phyloP scores from a whole-genome alignment of 371 early-diverging fungal species.

The Mortierella polycephala region DNA sequence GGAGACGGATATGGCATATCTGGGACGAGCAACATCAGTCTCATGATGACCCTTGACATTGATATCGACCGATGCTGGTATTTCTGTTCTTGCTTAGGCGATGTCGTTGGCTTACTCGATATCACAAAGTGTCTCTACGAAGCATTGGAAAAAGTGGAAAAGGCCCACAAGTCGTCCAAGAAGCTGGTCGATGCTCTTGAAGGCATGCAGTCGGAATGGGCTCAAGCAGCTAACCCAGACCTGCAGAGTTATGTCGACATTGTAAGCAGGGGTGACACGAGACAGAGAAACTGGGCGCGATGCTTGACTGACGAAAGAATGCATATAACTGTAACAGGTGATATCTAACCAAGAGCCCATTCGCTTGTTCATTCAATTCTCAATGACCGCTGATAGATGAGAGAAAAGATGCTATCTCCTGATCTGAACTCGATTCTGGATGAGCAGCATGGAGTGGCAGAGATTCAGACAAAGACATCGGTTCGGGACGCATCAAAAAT shows the following conservation, averaged over 20 bases:
- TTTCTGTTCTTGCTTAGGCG: constrained; percentile 57
- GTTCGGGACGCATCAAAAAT: constrained; percentile 87
- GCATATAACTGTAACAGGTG: too few species aligned
- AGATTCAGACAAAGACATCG: constrained; percentile 79
- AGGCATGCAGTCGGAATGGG: constrained; percentile 86
- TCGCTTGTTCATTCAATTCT: too few species aligned
- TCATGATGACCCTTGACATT: not conserved
- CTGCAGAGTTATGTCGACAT: constrained; percentile 50
- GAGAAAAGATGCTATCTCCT: constrained; percentile 85
- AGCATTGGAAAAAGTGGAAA: constrained; percentile 90
- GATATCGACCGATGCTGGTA: not conserved
- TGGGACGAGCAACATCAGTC: not conserved
- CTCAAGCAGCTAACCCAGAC: constrained; percentile 42
- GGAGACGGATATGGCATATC: not conserved
- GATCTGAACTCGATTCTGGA: constrained; percentile 81
- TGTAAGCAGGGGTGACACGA: constrained; percentile 10
- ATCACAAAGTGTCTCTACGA: constrained; percentile 95
- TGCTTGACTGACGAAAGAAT: not conserved
- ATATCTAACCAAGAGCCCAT: not conserved
- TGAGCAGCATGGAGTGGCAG: constrained; percentile 60
- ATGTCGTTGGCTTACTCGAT: constrained; percentile 92
- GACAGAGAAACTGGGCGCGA: not conserved
- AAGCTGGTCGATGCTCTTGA: constrained; percentile 89
- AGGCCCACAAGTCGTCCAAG: constrained; percentile 84
- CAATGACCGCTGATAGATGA: constrained; percentile 44